A percentile compares a stretch with the other conserved stretches of the same genome.
phyloP scores from a whole-genome alignment of 1,139 yeast species.

The Hyphopichia buzzinii region DNA sequence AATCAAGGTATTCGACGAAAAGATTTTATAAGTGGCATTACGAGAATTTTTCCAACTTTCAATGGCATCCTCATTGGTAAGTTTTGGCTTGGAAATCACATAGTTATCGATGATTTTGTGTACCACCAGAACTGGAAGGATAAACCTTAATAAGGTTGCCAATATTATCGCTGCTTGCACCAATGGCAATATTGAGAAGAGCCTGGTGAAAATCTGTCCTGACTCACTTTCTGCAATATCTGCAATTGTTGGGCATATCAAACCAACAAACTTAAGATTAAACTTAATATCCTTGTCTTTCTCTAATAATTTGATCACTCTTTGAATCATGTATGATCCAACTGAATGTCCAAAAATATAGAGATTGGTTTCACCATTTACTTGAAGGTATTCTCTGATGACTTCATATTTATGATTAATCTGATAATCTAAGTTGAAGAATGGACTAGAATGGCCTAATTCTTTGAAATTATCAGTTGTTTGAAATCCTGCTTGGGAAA shows the following conservation, averaged over 20 bases:
- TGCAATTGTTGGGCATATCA: slow-evolving; percentile 62
- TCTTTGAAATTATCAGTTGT: slow-evolving; percentile 22
- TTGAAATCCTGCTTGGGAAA: slow-evolving; percentile 56
- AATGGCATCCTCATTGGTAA: slow-evolving; percentile 12
- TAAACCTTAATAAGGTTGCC: slow-evolving; percentile 16
- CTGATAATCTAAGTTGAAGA: slow-evolving; percentile 48
- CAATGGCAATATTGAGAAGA: slow-evolving; percentile 34
- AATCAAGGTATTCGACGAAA: slow-evolving; percentile 39
- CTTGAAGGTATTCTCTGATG: slow-evolving; percentile 27
- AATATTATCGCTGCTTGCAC: slow-evolving; percentile 23
- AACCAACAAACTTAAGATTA: slow-evolving; percentile 45
- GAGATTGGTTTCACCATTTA: slow-evolving; percentile 27
- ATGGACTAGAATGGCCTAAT: slow-evolving; percentile 9
- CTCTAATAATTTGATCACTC: slow-evolving; percentile 33
- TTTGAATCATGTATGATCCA: slow-evolving; percentile 57
- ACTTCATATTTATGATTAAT: slow-evolving; percentile 47
- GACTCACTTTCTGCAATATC: slow-evolving; percentile 53
- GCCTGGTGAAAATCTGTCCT: slow-evolving; percentile 38
- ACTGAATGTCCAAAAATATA: slow-evolving; percentile 60
- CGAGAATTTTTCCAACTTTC: slow-evolving; percentile 38
- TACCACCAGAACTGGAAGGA: slow-evolving; percentile 20
- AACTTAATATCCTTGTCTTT: slow-evolving; percentile 21
- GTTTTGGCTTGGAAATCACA: slow-evolving; percentile 23
- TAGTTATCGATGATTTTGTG: slow-evolving; percentile 19
- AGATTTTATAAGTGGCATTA: slow-evolving; percentile 42